These are phyloP conservation scores for Tylopilus orsonianus DNA, from an alignment of 1,284 basidiomycete species.

Conservation along the genomic window DNA sequence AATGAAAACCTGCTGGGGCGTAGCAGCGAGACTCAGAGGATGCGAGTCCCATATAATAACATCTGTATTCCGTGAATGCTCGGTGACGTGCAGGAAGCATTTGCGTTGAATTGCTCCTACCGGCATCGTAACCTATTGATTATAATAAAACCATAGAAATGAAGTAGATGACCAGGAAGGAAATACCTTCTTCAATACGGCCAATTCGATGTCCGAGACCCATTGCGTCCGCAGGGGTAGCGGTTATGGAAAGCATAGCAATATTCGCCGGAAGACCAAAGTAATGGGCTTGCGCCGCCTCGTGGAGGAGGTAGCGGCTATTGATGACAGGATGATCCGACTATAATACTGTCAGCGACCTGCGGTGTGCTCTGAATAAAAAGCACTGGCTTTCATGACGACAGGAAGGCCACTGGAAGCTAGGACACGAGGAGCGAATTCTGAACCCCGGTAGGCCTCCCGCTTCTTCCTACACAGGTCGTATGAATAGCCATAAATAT, in stretches of 20 bases:
- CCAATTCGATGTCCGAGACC: constrained; percentile 68
- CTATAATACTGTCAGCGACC: constrained; percentile 22
- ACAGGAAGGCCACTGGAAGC: constrained; percentile 55
- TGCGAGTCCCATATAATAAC: constrained; percentile 50
- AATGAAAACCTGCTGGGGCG: constrained; percentile 64
- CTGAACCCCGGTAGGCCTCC: constrained; percentile 63
- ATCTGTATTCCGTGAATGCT: constrained; percentile 28
- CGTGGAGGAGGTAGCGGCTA: constrained; percentile 60
- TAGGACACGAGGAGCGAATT: constrained; percentile 63
- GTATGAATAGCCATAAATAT: background rate
- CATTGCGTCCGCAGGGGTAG: constrained; percentile 54
- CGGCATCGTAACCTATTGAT: constrained; percentile 39
- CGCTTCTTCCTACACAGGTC: constrained; percentile 50
- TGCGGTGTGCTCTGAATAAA: background rate
- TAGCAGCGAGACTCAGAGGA: constrained; percentile 54
- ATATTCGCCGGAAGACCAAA: constrained; percentile 44
- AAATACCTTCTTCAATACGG: constrained; percentile 37
- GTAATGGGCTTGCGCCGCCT: constrained; percentile 67
- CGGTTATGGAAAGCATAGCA: constrained; percentile 53
- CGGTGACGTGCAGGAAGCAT: too few species aligned
- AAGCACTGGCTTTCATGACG: constrained; percentile 46
- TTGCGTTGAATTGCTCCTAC: constrained; percentile 31
- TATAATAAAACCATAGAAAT: background rate
- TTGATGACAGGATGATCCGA: constrained; percentile 52
- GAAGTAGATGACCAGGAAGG: background rate